phyloP scores from a whole-genome alignment of 495 filamentous ascomycete genomes.

The Aspergillus bridgeri region DNA sequence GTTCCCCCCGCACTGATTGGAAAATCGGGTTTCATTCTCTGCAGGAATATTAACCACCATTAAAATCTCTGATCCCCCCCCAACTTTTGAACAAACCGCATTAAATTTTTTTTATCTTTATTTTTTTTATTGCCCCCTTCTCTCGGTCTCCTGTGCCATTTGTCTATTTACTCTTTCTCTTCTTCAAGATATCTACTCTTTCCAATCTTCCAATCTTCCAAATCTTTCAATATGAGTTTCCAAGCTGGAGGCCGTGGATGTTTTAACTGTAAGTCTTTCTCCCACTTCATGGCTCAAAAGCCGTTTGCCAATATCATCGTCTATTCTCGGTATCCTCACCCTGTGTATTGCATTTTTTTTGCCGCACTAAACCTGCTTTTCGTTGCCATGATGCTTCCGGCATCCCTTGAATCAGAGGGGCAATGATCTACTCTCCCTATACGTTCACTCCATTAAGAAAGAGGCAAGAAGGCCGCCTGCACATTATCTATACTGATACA shows the following conservation, averaged over 20 bases:
- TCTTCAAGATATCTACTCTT: background rate
- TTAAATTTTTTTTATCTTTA: conserved; percentile 1
- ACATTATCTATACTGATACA: background rate
- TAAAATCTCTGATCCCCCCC: conserved; percentile 22
- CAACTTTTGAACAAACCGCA: background rate
- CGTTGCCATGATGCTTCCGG: background rate
- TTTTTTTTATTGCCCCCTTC: background rate
- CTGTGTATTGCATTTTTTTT: background rate
- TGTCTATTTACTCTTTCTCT: background rate
- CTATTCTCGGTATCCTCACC: conserved; percentile 3
- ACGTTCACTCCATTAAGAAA: conserved; percentile 6
- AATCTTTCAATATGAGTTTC: conserved; percentile 44
- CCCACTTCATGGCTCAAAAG: conserved; percentile 5
- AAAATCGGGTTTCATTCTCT: conserved; percentile 21
- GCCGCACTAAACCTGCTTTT: background rate
- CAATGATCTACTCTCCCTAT: background rate
- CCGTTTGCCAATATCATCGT: conserved; percentile 16
- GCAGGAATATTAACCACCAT: conserved; percentile 16
- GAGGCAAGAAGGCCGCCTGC: background rate
- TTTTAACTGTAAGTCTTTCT: conserved; percentile 75
- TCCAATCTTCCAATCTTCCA: conserved; percentile 15
- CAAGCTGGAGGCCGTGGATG: conserved; percentile 60
- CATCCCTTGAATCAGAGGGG: background rate
- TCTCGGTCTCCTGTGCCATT: background rate
- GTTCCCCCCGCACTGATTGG: conserved; percentile 33